Evolutionary conservation across 441 rosid genomes (phyloP).

Genomic region (Corymbia citriodora): DNA sequence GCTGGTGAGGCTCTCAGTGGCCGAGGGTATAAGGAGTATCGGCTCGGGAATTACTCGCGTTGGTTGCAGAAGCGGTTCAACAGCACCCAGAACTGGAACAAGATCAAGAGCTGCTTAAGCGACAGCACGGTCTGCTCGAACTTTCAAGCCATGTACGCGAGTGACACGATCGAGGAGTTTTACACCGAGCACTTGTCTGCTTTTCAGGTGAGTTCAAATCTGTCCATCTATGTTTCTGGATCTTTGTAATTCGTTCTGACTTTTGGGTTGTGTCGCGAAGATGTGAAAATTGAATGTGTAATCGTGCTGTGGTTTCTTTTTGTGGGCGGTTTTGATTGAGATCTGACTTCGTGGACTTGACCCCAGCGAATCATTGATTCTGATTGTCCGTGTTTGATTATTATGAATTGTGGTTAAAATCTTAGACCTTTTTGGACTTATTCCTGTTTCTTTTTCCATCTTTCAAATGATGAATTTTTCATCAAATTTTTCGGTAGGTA

Average conservation of each 20-base stretch:
- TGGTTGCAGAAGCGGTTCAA: conserved; percentile 78
- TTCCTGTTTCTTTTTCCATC: neutral
- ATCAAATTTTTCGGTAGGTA: neutral
- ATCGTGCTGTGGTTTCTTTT: neutral
- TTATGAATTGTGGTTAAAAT: neutral
- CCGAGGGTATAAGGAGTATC: conserved; percentile 69
- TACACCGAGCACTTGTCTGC: conserved; percentile 34
- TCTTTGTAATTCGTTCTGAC: neutral
- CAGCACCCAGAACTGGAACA: conserved; percentile 58
- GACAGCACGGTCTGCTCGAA: conserved; percentile 47
- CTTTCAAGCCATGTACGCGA: conserved; percentile 22
- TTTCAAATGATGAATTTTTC: neutral
- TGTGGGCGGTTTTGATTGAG: neutral
- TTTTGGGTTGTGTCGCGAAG: conserved; percentile 28
- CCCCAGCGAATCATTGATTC: neutral
- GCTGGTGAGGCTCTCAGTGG: conserved; percentile 52
- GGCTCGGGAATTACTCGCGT: conserved; percentile 63
- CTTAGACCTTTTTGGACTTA: neutral
- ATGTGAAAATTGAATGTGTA: neutral
- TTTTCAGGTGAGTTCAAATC: conserved; percentile 45
- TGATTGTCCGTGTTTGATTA: neutral
- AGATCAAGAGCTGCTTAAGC: conserved; percentile 70
- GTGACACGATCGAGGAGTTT: conserved; percentile 19
- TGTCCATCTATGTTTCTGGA: neutral
- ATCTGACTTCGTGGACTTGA: neutral